These are phyloP conservation scores for Quercus wislizeni DNA, from an alignment of 306 rosid species.

Conservation along the genomic window DNA sequence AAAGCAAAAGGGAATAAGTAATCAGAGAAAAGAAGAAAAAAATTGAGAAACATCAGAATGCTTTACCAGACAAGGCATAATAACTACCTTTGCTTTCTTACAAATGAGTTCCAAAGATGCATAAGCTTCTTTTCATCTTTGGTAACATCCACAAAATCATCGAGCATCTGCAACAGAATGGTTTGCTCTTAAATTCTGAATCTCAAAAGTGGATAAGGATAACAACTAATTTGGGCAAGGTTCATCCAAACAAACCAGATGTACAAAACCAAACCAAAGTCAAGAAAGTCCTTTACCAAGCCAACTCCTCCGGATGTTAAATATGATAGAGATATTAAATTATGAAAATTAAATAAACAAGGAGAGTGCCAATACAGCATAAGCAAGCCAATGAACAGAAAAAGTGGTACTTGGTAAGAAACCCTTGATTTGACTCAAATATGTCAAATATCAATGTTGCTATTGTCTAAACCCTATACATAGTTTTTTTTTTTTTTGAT, in stretches of 20 bases:
- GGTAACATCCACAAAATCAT: slow-evolving; percentile 97
- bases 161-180: slow-evolving; percentile 84
- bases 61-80: not conserved
- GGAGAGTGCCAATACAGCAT: not conserved
- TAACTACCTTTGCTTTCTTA: slow-evolving; percentile 83
- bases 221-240: not conserved
- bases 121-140: slow-evolving; percentile 90
- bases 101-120: slow-evolving; percentile 99
- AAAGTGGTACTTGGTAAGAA: not conserved
- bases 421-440: not conserved
- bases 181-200: slow-evolving; percentile 23
- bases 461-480: not conserved
- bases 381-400: not conserved
- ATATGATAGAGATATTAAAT: not conserved
- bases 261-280: not conserved
- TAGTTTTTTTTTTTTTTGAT: not conserved
- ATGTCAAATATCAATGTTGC: not conserved
- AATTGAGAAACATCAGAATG: slow-evolving; percentile 17
- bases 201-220: not conserved
- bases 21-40: not conserved
- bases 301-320: not conserved
- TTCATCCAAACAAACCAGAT: slow-evolving; percentile 3
- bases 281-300: not conserved
- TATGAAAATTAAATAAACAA: not conserved
- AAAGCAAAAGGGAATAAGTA: not conserved